Evolutionary conservation across 306 rosid species (phyloP).

Genomic region (Hylodesmum podocarpum): DNA sequence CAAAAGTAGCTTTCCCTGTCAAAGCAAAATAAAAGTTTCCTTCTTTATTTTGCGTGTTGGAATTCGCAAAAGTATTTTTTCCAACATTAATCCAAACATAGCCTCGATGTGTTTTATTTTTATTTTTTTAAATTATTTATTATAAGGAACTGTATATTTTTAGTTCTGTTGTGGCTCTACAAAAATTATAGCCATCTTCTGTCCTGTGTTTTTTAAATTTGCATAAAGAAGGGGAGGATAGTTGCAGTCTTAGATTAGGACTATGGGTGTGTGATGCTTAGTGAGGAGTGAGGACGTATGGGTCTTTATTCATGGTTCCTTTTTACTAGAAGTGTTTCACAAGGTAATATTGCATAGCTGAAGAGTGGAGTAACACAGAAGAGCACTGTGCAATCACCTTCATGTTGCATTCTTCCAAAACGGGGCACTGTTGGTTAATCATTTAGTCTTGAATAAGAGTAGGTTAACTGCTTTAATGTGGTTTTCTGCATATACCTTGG

Average conservation of each 20-base stretch:
- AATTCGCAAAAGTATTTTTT: background rate
- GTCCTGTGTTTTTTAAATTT: background rate
- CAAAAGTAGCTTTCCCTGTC: no score
- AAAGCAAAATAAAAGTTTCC: no score
- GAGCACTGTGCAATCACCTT: background rate
- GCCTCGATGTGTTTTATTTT: background rate
- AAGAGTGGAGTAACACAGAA: background rate
- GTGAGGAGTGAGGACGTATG: background rate
- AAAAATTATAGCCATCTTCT: background rate
- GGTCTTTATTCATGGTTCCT: background rate
- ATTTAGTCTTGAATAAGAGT: background rate
- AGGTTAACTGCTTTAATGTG: background rate
- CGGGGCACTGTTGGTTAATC: background rate
- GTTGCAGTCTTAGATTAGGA: background rate
- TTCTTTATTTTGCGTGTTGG: no score
- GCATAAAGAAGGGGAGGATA: background rate
- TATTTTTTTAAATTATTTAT: no score
- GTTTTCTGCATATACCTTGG: no score
- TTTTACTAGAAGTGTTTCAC: background rate
- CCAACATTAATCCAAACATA: background rate
- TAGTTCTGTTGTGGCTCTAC: background rate
- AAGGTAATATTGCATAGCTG: background rate
- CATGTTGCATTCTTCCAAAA: background rate
- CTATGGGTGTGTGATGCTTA: background rate
- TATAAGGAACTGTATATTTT: background rate